Evolutionary conservation across 139 green algal genomes (phyloP).

Genomic region (Micractinium conductrix): DNA sequence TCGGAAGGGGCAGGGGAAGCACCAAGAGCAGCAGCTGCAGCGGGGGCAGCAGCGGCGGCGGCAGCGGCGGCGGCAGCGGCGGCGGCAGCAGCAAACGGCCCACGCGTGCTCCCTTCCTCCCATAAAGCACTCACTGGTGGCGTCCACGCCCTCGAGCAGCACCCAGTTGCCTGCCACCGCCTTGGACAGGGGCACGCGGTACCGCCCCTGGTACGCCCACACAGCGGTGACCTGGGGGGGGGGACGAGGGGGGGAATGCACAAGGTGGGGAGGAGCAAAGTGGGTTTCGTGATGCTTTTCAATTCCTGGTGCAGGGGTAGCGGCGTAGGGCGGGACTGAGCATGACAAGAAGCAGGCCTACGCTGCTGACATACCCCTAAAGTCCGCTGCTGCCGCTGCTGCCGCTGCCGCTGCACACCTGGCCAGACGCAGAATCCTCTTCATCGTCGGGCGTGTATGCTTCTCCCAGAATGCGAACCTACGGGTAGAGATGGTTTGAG

Average conservation of each 20-base stretch:
- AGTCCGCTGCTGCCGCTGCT: not conserved
- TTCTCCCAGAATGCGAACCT: slow-evolving; percentile 82
- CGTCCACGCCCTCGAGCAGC: slow-evolving; percentile 93
- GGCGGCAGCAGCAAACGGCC: too few species aligned
- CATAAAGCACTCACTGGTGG: slow-evolving; percentile 35
- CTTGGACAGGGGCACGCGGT: slow-evolving; percentile 82
- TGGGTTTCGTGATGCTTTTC: too few species aligned
- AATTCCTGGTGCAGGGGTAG: too few species aligned
- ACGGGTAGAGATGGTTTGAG: not conserved
- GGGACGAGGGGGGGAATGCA: not conserved
- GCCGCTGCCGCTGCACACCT: too few species aligned
- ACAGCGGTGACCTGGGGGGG: slow-evolving; percentile 58
- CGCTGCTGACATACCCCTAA: not conserved
- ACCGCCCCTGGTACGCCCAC: slow-evolving; percentile 85
- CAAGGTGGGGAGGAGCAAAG: not conserved
- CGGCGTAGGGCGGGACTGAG: too few species aligned
- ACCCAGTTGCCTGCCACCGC: slow-evolving; percentile 73
- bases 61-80: too few species aligned
- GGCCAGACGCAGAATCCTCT: slow-evolving; percentile 88
- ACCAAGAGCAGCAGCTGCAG: too few species aligned
- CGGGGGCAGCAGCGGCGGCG: too few species aligned
- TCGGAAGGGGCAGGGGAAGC: too few species aligned
- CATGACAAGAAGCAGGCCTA: too few species aligned
- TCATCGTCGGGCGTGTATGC: slow-evolving; percentile 97
- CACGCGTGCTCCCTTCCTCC: too few species aligned